These are phyloP conservation scores for Globisporangium parvum DNA, from an alignment of 352 stramenopile species.

Conservation along the genomic window DNA sequence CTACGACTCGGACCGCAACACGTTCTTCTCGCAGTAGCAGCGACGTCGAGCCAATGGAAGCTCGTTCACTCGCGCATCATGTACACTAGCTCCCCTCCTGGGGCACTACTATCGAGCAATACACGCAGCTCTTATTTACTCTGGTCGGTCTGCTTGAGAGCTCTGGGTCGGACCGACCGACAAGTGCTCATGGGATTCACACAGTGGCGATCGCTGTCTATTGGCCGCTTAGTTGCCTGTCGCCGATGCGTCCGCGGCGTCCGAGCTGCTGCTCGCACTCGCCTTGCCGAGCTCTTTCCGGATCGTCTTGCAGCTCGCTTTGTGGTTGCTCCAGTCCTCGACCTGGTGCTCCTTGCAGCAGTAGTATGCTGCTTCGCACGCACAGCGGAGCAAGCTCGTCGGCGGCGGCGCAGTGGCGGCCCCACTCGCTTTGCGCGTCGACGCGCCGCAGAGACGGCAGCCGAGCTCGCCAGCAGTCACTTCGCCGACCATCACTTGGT, in stretches of 20 bases:
- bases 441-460: constrained; percentile 60
- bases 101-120: too few relatives aligned
- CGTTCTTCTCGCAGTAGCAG: constrained; percentile 6
- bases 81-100: too few relatives aligned
- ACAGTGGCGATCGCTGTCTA: too few relatives aligned
- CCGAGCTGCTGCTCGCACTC: too few relatives aligned
- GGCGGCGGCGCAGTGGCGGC: background rate
- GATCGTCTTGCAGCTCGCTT: constrained; percentile 68
- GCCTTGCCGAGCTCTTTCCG: constrained; percentile 21
- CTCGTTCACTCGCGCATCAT: background rate
- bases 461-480: constrained; percentile 53
- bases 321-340: constrained; percentile 80
- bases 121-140: too few relatives aligned
- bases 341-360: constrained; percentile 81
- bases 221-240: too few relatives aligned
- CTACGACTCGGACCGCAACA: constrained; percentile 20
- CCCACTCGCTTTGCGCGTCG: constrained; percentile 19
- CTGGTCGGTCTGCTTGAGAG: too few relatives aligned
- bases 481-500: constrained; percentile 62
- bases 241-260: too few relatives aligned
- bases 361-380: constrained; percentile 75
- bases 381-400: constrained; percentile 46
- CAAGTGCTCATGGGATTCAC: too few relatives aligned
- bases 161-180: too few relatives aligned
- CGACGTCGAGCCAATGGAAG: constrained; percentile 1